Conservation (phyloP, 208 protist genomes). For the Acanthamoeba triangularis region DNA sequence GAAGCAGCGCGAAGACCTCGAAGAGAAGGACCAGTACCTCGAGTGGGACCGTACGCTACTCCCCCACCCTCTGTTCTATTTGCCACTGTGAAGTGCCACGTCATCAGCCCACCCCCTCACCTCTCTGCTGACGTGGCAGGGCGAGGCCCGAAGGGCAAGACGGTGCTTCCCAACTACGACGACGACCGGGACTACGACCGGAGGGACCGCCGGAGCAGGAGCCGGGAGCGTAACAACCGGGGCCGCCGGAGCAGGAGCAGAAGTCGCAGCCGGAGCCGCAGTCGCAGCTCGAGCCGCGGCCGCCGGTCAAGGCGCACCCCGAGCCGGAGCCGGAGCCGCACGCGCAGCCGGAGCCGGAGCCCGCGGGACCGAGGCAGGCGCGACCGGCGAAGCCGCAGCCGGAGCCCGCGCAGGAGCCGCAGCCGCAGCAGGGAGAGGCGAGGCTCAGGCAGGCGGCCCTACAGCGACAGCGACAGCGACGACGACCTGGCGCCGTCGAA, state of each 20-base stretch:
- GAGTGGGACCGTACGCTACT: slow-evolving; percentile 10
- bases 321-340: background rate
- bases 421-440: background rate
- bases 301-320: background rate
- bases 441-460: background rate
- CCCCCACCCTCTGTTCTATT: background rate
- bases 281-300: background rate
- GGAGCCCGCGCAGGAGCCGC: background rate
- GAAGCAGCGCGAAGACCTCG: slow-evolving; percentile 31
- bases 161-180: background rate
- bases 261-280: background rate
- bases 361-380: background rate
- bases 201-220: background rate
- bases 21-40: slow-evolving; percentile 6
- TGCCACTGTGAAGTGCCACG: background rate
- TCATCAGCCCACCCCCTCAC: background rate
- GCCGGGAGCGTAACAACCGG: background rate
- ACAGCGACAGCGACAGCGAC: slow-evolving; percentile 4
- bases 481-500: background rate
- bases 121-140: background rate
- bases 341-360: background rate
- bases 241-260: background rate
- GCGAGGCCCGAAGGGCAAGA: background rate
- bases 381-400: background rate
- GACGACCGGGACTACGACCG: background rate